Evolutionary conservation across 2,329 filamentous ascomycete genomes (phyloP).

Genomic region (Pyrenophora graminea): DNA sequence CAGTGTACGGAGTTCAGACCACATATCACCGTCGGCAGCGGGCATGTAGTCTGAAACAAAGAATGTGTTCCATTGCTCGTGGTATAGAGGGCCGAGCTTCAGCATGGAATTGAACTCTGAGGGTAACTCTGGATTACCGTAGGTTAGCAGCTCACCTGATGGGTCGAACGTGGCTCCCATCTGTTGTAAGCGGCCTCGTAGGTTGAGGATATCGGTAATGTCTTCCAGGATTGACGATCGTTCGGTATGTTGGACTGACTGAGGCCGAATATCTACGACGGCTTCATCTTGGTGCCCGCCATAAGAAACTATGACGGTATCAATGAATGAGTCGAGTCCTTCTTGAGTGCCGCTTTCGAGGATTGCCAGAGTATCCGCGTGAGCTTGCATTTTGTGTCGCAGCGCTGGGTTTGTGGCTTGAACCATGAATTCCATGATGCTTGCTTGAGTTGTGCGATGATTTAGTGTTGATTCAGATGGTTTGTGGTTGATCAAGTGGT

Average conservation of each 20-base stretch:
- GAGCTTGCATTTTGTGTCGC: background rate
- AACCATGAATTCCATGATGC: too few species aligned
- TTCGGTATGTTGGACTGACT: background rate
- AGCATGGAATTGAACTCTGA: constrained; percentile 16
- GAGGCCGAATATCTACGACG: background rate
- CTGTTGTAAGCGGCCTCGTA: constrained; percentile 12
- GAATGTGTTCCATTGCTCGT: constrained; percentile 11
- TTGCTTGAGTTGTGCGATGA: too few species aligned
- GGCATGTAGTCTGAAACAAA: background rate
- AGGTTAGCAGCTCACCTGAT: constrained; percentile 13
- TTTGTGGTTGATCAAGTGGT: too few species aligned
- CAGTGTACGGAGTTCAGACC: background rate
- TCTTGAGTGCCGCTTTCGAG: background rate
- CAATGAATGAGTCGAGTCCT: background rate
- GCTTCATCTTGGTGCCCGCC: background rate
- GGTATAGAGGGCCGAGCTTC: constrained; percentile 10
- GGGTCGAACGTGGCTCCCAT: constrained; percentile 8
- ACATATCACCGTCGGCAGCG: background rate
- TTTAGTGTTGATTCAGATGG: too few species aligned
- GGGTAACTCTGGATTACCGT: constrained; percentile 7
- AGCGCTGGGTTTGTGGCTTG: background rate
- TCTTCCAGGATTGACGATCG: background rate
- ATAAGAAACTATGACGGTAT: background rate
- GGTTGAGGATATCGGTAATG: background rate
- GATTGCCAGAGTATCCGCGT: background rate